Base-by-base conservation (phyloP, 2,329 filamentous ascomycete genomes). In the Myrmaecium sp. region DNA sequence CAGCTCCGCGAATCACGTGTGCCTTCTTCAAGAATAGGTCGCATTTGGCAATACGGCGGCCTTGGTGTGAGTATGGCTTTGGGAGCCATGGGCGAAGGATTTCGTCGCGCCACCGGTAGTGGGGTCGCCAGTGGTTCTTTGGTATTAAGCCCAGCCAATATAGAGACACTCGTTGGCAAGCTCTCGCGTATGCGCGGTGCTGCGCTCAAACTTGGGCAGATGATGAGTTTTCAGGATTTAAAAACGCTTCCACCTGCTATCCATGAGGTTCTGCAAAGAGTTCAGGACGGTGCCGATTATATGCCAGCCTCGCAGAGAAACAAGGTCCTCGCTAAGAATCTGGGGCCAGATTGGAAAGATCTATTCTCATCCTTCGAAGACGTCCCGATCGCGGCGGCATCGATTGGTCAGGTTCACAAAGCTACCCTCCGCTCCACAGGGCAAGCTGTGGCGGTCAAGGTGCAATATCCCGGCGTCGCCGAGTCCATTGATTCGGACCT, bases 401-500 rank as follows among this genome's bases (percentile, higher is more conserved):
- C 89, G 0, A 98, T 98, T 31, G 89, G 91, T 0, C 89, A 98
- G 47, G 89, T 98, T 0, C 89, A 98, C 54, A 73, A 74, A 32
- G 89, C 83, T 3, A 70, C 73, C 0, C 62, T 98, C 12, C 76
- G 74, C 40, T 74, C 75, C 3, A 83, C 66, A 21, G 74, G 75
- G 20, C 64, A 74, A 36, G 61, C 64, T 22, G 89, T 98, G 0
- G 89, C 89, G 3, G 84, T 98, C 43, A 98, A 98, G 53, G 75
- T 98, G 6, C 89, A 98, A 51, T 98, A 98, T 41, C 89, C 89
- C 1, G 91, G 91, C 9, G 89, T 98, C 2, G 81, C 86, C 11
- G 75, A 81, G 49, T 95, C 84, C 4, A 98, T 98, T 49, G 83
- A 93, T 51, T 94, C 86, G 1, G 89, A 98, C 43, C 66, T 98